Conservation (phyloP, 1,284 basidiomycete genomes). For the Abortiporus biennis region DNA sequence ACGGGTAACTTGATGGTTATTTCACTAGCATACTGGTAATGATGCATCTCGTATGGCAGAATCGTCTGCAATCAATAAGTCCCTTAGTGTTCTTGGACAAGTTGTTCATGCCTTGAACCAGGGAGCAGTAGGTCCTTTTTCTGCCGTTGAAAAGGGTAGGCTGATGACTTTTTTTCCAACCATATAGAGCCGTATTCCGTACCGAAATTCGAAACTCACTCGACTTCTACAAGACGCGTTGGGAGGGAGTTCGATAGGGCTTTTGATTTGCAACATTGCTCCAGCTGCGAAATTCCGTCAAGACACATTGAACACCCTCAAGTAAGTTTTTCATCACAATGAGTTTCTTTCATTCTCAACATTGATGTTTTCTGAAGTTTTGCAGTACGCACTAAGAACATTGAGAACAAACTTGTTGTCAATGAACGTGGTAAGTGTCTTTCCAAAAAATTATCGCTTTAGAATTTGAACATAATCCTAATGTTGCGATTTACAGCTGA, state of each 20-base stretch:
- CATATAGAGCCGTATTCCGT: slow-evolving; percentile 67
- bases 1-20: neutral
- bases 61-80: slow-evolving; percentile 82
- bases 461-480: too few relatives aligned
- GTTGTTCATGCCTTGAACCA: slow-evolving; percentile 80
- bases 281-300: slow-evolving; percentile 74
- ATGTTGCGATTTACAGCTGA: too few relatives aligned
- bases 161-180: too few relatives aligned
- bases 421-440: slow-evolving; percentile 62
- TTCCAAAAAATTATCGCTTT: too few relatives aligned
- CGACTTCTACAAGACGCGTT: slow-evolving; percentile 81
- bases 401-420: slow-evolving; percentile 72
- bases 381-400: slow-evolving; percentile 71
- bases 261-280: slow-evolving; percentile 80
- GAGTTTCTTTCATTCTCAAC: neutral
- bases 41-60: slow-evolving; percentile 76
- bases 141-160: too few relatives aligned
- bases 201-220: slow-evolving; percentile 80
- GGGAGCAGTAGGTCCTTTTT: slow-evolving; percentile 46
- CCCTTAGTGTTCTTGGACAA: slow-evolving; percentile 73
- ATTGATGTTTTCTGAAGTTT: slow-evolving; percentile 42
- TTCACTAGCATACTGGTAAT: slow-evolving; percentile 65
- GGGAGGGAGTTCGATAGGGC: slow-evolving; percentile 67
- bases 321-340: slow-evolving; percentile 38
- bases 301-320: slow-evolving; percentile 80